Percentiles rank a stretch among this genome's conserved stretches.
Conservation (phyloP, 2,329 filamentous ascomycete genomes). For the Aureobasidium sp. region DNA sequence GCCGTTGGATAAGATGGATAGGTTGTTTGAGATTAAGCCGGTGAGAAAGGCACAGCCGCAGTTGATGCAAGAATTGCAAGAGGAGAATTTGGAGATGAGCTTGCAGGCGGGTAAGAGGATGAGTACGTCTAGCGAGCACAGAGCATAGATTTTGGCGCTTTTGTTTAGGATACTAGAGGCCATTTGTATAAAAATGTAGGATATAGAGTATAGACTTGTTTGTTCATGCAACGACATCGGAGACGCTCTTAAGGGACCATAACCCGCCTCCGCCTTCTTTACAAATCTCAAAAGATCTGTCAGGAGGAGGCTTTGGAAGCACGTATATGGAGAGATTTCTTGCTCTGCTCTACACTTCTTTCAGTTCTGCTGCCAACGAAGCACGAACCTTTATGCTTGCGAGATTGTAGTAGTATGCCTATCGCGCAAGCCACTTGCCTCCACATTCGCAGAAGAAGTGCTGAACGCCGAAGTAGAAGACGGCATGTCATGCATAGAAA, state of each 20-base stretch:
- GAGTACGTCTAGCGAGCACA: background rate
- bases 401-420: background rate
- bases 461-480: constrained; percentile 58
- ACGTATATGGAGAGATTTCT: too few species aligned
- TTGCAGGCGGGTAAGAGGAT: constrained; percentile 5
- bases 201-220: too few species aligned
- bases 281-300: too few species aligned
- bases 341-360: too few species aligned
- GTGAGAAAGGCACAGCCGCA: constrained; percentile 30
- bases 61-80: constrained; percentile 27
- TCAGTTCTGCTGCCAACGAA: too few species aligned
- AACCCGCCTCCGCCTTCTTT: too few species aligned
- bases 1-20: constrained; percentile 38
- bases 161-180: too few species aligned
- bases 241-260: too few species aligned
- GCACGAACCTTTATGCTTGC: background rate
- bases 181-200: too few species aligned
- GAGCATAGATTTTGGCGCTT: background rate
- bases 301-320: too few species aligned
- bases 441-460: constrained; percentile 40
- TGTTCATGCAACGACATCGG: too few species aligned
- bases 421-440: constrained; percentile 5
- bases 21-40: constrained; percentile 37
- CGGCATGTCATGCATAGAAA: constrained; percentile 41
- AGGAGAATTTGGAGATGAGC: constrained; percentile 8